phyloP scores from a whole-genome alignment of 805 yeast genomes.

The Kodamaea jinghongensis region DNA sequence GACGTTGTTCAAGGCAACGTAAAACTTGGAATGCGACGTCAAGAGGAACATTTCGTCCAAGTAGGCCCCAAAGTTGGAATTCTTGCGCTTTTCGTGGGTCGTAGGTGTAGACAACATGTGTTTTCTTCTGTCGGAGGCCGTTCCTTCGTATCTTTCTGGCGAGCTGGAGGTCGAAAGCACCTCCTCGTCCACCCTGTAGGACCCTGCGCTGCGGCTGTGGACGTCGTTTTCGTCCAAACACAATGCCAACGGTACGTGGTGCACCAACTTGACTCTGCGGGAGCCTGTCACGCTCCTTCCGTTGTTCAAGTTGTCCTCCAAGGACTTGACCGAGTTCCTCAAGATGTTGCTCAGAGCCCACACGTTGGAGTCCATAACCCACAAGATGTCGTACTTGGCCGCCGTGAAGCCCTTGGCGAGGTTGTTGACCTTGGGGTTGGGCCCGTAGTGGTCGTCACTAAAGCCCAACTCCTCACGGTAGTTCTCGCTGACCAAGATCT shows the following conservation, averaged over 20 bases:
- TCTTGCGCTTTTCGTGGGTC: neutral
- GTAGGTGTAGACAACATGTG: constrained; percentile 19
- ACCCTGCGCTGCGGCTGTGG: too few species aligned
- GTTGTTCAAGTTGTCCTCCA: constrained; percentile 50
- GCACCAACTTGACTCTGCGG: constrained; percentile 63
- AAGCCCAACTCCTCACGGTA: constrained; percentile 12
- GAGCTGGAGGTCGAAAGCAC: too few species aligned
- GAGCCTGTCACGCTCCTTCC: constrained; percentile 32
- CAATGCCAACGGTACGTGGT: constrained; percentile 74
- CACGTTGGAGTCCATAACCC: constrained; percentile 87
- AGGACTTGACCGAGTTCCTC: constrained; percentile 57
- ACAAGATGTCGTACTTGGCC: constrained; percentile 70
- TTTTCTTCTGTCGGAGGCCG: neutral
- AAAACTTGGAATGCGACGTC: constrained; percentile 83
- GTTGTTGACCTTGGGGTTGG: constrained; percentile 87
- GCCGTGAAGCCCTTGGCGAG: constrained; percentile 71
- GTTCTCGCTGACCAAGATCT: constrained; percentile 44
- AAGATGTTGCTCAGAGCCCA: constrained; percentile 70
- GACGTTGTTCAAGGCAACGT: constrained; percentile 70
- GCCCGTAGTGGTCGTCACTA: constrained; percentile 60
- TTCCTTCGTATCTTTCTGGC: neutral
- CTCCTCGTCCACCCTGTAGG: neutral
- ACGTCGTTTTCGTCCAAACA: constrained; percentile 25
- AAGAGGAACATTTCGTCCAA: constrained; percentile 83
- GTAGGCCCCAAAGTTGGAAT: constrained; percentile 51